Evolutionary conservation across 208 protist species (phyloP).

Genomic region (Acanthamoeba divionensis): DNA sequence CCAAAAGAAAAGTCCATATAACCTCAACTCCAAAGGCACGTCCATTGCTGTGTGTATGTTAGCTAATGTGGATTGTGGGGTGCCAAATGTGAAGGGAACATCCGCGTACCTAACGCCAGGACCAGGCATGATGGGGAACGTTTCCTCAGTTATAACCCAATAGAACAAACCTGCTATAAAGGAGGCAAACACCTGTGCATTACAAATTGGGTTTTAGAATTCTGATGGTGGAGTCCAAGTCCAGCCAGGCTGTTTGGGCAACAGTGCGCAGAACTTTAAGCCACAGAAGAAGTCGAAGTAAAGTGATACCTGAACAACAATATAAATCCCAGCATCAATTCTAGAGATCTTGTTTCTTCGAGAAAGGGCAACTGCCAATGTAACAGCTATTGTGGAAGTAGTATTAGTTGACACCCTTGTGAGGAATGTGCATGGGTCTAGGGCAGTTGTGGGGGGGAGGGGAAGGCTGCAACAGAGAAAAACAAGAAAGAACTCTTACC

Average conservation of each 20-base stretch:
- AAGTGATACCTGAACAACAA: background rate
- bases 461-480: too few species aligned
- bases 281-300: too few species aligned
- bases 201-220: too few species aligned
- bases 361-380: background rate
- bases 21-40: background rate
- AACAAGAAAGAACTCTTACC: background rate
- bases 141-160: background rate
- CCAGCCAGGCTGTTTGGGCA: too few species aligned
- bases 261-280: too few species aligned
- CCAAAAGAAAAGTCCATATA: constrained; percentile 13
- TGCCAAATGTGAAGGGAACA: too few species aligned
- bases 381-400: constrained; percentile 13
- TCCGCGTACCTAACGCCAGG: too few species aligned
- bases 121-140: background rate
- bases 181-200: background rate
- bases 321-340: background rate
- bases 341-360: background rate
- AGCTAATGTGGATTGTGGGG: too few species aligned
- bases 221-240: too few species aligned
- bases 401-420: too few species aligned
- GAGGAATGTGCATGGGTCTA: too few species aligned
- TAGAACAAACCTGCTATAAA: background rate
- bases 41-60: background rate
- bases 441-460: too few species aligned